phyloP scores from a whole-genome alignment of 2,329 filamentous ascomycete species.

The Byssothecium circinans region DNA sequence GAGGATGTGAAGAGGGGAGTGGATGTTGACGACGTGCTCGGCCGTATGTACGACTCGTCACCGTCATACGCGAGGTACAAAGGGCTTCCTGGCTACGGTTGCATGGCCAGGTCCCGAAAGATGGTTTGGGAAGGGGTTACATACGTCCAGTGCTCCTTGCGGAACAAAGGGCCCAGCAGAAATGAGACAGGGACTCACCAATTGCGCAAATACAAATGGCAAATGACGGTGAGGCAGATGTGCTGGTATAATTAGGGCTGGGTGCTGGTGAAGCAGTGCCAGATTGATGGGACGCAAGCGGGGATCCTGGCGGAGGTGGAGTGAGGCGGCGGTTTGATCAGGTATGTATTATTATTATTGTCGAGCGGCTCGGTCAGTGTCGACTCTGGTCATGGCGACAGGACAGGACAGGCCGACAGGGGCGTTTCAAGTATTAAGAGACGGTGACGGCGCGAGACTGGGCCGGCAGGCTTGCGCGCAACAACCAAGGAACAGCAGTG shows the following conservation, averaged over 20 bases:
- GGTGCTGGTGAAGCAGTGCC: not conserved
- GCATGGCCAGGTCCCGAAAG: conserved; percentile 31
- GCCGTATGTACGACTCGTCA: conserved; percentile 34
- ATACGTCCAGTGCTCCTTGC: conserved; percentile 22
- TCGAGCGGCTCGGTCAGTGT: conserved; percentile 20
- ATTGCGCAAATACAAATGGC: not conserved
- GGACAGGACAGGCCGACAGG: conserved; percentile 31
- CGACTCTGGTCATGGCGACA: no score
- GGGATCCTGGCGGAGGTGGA: conserved; percentile 30
- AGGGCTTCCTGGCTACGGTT: conserved; percentile 36
- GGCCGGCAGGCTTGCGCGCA: conserved; percentile 25
- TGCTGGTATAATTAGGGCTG: conserved; percentile 15
- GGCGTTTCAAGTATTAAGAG: conserved; percentile 13
- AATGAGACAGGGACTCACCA: conserved; percentile 43
- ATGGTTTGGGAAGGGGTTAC: conserved; percentile 36
- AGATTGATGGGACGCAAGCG: conserved; percentile 34
- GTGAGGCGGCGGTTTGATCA: conserved; percentile 26
- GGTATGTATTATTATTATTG: no score
- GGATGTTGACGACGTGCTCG: conserved; percentile 16
- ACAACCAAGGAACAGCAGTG: conserved; percentile 13
- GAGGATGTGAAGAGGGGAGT: conserved; percentile 8
- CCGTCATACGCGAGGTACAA: conserved; percentile 39
- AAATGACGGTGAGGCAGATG: conserved; percentile 26
- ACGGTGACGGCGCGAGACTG: conserved; percentile 13
- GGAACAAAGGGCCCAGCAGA: conserved; percentile 34